phyloP scores from a whole-genome alignment of 108 stramenopile species.

The Aurantiochytrium sp. region DNA sequence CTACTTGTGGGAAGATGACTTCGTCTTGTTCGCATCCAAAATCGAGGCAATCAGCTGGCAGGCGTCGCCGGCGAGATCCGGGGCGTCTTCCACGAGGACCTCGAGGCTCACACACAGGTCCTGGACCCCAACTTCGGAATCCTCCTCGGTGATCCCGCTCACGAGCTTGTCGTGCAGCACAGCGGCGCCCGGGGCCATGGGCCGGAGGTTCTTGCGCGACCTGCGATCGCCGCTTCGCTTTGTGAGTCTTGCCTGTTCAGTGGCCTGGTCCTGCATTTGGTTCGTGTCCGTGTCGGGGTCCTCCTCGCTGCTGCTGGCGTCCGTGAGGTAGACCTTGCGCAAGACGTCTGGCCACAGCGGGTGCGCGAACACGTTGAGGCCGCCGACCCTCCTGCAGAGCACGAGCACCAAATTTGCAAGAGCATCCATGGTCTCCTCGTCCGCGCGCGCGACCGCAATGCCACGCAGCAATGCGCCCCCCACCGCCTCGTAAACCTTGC shows the following conservation, averaged over 20 bases:
- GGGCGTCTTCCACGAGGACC: background rate
- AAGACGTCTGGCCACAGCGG: background rate
- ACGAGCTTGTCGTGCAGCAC: too few species aligned
- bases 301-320: background rate
- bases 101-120: background rate
- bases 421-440: background rate
- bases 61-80: background rate
- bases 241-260: too few species aligned
- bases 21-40: background rate
- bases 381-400: background rate
- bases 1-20: background rate
- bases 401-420: background rate
- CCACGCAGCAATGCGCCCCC: background rate
- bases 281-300: background rate
- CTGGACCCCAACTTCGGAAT: background rate
- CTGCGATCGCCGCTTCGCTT: too few species aligned
- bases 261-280: too few species aligned
- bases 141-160: background rate
- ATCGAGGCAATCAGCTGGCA: background rate
- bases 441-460: background rate
- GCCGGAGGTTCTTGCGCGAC: too few species aligned
- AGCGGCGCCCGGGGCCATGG: too few species aligned
- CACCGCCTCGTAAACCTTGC: background rate
- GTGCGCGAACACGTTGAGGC: background rate
- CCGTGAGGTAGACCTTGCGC: background rate